Conservation (phyloP, 306 rosid genomes). For the Quercus cerris region DNA sequence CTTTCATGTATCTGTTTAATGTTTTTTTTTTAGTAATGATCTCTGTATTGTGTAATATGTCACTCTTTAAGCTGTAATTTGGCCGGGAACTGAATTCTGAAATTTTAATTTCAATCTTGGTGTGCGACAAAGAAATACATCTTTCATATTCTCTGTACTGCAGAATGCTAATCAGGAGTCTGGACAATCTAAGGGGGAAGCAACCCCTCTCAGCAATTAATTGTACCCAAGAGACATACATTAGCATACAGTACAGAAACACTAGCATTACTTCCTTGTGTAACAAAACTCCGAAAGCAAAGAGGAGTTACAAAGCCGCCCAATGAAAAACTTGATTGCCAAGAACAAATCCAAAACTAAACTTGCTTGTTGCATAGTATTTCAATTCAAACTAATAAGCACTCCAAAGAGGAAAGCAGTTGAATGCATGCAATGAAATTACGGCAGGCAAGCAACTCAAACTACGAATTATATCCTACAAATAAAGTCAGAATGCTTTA, state of each 20-base stretch:
- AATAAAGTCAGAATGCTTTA: neutral
- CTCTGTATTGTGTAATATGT: constrained; percentile 33
- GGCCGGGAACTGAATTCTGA: constrained; percentile 27
- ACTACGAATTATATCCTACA: neutral
- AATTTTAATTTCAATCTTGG: constrained; percentile 5
- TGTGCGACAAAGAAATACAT: neutral
- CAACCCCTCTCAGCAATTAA: neutral
- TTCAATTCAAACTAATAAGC: neutral
- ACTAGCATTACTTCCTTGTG: neutral
- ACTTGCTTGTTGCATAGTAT: neutral
- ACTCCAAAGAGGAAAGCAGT: neutral
- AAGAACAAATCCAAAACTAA: neutral
- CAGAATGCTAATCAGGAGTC: neutral
- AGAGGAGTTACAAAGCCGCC: neutral
- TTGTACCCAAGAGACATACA: neutral
- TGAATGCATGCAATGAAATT: neutral
- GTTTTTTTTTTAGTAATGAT: constrained; percentile 32
- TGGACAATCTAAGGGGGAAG: neutral
- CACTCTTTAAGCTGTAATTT: constrained; percentile 27
- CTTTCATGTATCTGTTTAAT: constrained; percentile 25
- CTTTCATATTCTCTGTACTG: constrained; percentile 5
- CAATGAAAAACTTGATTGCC: neutral
- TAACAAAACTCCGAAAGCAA: neutral
- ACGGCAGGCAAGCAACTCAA: neutral
- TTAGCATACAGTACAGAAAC: neutral